phyloP scores from a whole-genome alignment of 2,329 filamentous ascomycete species.

The Pleoardoris graminearum region DNA sequence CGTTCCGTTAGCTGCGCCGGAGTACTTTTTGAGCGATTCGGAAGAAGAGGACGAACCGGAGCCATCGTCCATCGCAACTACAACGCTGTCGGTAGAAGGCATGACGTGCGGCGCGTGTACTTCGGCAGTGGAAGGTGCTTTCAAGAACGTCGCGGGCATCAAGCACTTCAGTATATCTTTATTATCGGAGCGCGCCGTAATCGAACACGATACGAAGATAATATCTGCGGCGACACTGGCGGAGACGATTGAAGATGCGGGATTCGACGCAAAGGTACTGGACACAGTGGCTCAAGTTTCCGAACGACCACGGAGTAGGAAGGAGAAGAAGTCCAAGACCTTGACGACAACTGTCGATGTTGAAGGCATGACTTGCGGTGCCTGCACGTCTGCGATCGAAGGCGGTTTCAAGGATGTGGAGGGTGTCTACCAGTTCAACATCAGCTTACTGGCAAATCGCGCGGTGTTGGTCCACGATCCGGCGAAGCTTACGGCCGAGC shows the following conservation, averaged over 20 bases:
- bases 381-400: constrained; percentile 91
- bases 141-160: constrained; percentile 73
- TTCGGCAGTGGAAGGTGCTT: constrained; percentile 78
- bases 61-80: constrained; percentile 57
- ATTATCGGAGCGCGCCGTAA: constrained; percentile 80
- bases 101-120: constrained; percentile 94
- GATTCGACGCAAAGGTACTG: constrained; percentile 78
- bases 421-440: constrained; percentile 87
- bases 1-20: constrained; percentile 58
- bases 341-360: constrained; percentile 84
- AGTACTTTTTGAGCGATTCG: constrained; percentile 43
- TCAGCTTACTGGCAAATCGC: constrained; percentile 89
- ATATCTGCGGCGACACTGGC: constrained; percentile 59
- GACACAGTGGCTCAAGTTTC: constrained; percentile 63
- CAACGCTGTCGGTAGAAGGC: constrained; percentile 77
- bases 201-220: constrained; percentile 71
- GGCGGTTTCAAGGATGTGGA: constrained; percentile 75
- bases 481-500: constrained; percentile 67
- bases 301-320: constrained; percentile 38
- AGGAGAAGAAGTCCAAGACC: constrained; percentile 48
- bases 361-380: constrained; percentile 96
- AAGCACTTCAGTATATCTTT: constrained; percentile 80
- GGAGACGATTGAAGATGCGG: constrained; percentile 67
- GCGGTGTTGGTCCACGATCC: constrained; percentile 86
- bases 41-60: constrained; percentile 36